Evolutionary conservation across 495 filamentous ascomycete species (phyloP).

Genomic region (Neurospora hispaniola): DNA sequence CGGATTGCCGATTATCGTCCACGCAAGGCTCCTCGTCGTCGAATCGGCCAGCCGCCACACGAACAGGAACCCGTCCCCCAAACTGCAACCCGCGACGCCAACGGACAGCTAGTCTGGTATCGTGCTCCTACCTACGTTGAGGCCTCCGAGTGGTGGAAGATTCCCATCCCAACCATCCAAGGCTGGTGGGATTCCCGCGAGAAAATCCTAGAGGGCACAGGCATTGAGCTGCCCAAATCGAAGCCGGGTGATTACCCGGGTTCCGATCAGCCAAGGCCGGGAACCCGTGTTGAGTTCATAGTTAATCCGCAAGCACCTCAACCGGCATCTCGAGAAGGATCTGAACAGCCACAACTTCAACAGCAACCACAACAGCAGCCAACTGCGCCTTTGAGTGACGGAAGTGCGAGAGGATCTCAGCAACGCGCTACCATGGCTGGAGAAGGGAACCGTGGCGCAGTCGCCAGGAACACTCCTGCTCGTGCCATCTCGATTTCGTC

Average conservation of each 20-base stretch:
- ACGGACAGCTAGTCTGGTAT: constrained; percentile 12
- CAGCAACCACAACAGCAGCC: not conserved
- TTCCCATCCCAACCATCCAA: constrained; percentile 17
- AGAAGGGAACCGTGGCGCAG: not conserved
- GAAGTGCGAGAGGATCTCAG: not conserved
- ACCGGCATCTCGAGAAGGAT: not conserved
- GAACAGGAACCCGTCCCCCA: constrained; percentile 1
- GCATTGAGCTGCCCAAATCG: constrained; percentile 9
- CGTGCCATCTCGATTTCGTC: not conserved
- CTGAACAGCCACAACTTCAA: not conserved
- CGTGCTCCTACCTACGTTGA: constrained; percentile 20
- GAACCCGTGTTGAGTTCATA: not conserved
- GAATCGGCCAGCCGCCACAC: constrained; percentile 15
- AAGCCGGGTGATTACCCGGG: not conserved
- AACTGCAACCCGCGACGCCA: not conserved
- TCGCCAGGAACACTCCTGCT: not conserved
- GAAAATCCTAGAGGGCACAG: constrained; percentile 17
- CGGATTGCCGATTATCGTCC: constrained; percentile 9
- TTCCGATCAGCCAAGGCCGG: not conserved
- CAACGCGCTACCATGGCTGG: not conserved
- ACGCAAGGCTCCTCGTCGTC: constrained; percentile 8
- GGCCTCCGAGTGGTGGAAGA: constrained; percentile 16
- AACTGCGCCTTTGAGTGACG: not conserved
- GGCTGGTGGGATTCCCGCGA: constrained; percentile 21
- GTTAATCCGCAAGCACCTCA: not conserved